phyloP scores from a whole-genome alignment of 2,329 filamentous ascomycete genomes.

The Rhinocladiella similis region DNA sequence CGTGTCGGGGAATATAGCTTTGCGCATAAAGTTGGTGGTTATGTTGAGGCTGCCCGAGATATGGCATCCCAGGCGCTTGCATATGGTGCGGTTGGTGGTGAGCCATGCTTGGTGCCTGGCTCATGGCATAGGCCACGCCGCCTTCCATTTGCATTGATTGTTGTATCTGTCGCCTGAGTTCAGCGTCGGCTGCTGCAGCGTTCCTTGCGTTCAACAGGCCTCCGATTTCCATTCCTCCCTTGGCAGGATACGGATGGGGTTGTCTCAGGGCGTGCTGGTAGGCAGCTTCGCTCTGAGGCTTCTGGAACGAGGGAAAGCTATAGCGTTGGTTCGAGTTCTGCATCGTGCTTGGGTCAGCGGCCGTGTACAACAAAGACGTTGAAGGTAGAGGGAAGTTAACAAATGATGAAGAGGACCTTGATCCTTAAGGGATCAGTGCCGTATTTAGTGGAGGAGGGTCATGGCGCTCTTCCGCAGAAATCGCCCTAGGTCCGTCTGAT shows the following conservation, averaged over 20 bases:
- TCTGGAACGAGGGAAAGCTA: conserved; percentile 13
- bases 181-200: conserved; percentile 43
- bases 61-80: conserved; percentile 51
- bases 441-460: conserved; percentile 19
- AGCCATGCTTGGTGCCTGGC: conserved; percentile 45
- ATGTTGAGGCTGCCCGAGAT: conserved; percentile 56
- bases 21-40: conserved; percentile 52
- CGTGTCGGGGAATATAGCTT: conserved; percentile 36
- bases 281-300: conserved; percentile 16
- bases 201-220: conserved; percentile 54
- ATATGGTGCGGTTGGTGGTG: conserved; percentile 54
- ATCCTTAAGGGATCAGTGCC: conserved; percentile 24
- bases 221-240: conserved; percentile 51
- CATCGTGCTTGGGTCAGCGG: conserved; percentile 22
- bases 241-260: conserved; percentile 16
- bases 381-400: conserved; percentile 6
- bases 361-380: conserved; percentile 15
- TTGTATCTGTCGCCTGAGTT: conserved; percentile 47
- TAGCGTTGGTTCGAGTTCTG: conserved; percentile 25
- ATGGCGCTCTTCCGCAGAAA: conserved; percentile 19
- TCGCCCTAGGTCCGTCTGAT: conserved; percentile 7
- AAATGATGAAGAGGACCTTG: conserved; percentile 22
- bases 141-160: conserved; percentile 41
- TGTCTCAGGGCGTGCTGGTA: conserved; percentile 19
- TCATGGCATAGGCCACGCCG: conserved; percentile 54